Percentiles rank a stretch among this genome's conserved stretches.
Evolutionary conservation across 768 basidiomycete species (phyloP).

Genomic region (Astraeus odoratus): DNA sequence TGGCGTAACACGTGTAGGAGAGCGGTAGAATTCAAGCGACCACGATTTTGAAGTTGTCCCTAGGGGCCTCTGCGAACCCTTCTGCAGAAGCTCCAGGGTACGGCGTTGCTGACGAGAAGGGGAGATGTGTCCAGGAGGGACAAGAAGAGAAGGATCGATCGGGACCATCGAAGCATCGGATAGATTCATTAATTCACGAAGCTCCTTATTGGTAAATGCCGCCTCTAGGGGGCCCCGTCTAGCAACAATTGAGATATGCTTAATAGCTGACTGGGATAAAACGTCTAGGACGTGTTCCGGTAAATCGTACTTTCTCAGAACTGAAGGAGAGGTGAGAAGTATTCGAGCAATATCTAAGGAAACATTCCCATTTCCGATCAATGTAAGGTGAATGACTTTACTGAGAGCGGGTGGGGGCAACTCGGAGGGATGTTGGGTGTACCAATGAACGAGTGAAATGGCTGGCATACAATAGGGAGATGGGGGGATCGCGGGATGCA

Average conservation of each 20-base stretch:
- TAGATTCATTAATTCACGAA: slow-evolving; percentile 72
- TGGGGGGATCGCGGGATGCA: slow-evolving; percentile 47
- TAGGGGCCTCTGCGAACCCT: slow-evolving; percentile 48
- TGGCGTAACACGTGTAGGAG: slow-evolving; percentile 46
- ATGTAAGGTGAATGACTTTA: slow-evolving; percentile 59
- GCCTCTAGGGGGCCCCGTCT: slow-evolving; percentile 85
- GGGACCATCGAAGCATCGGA: slow-evolving; percentile 64
- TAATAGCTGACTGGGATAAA: slow-evolving; percentile 53
- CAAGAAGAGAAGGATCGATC: slow-evolving; percentile 41
- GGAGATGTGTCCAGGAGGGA: slow-evolving; percentile 25
- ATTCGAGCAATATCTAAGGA: slow-evolving; percentile 89
- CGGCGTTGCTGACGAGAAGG: slow-evolving; percentile 61
- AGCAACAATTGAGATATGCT: slow-evolving; percentile 77
- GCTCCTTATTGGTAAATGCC: slow-evolving; percentile 88
- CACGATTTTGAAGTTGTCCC: slow-evolving; percentile 59
- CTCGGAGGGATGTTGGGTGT: slow-evolving; percentile 82
- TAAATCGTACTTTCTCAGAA: slow-evolving; percentile 68
- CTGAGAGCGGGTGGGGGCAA: slow-evolving; percentile 59
- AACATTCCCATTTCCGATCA: slow-evolving; percentile 95
- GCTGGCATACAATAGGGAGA: slow-evolving; percentile 58
- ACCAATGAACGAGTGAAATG: slow-evolving; percentile 88
- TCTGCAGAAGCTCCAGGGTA: slow-evolving; percentile 55
- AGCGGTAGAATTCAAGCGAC: slow-evolving; percentile 77
- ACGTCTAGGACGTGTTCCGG: slow-evolving; percentile 67
- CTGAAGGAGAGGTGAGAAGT: slow-evolving; percentile 62